phyloP scores from a whole-genome alignment of 768 basidiomycete species.

The Psilocybe cubensis region DNA sequence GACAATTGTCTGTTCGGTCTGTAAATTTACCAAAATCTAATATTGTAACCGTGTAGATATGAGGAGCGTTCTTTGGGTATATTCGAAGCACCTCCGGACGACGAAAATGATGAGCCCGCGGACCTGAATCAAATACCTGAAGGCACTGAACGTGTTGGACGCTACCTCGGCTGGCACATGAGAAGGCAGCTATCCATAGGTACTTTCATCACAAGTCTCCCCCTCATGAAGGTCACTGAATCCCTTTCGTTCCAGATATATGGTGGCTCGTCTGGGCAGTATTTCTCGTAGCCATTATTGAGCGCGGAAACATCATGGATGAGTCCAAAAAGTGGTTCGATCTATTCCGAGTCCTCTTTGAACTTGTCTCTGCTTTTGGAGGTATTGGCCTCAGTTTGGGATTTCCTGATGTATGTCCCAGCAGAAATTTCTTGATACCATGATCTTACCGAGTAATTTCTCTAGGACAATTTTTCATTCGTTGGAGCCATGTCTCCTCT shows the following conservation, averaged over 20 bases:
- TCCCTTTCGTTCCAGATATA: conserved; percentile 48
- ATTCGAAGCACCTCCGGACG: conserved; percentile 55
- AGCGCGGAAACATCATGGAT: conserved; percentile 60
- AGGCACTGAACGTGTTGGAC: conserved; percentile 46
- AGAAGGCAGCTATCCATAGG: conserved; percentile 63
- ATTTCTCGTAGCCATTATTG: conserved; percentile 73
- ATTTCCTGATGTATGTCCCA: conserved; percentile 42
- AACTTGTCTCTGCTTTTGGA: conserved; percentile 69
- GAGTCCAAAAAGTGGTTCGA: conserved; percentile 66
- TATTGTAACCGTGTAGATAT: conserved; percentile 43
- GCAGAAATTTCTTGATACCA: not conserved
- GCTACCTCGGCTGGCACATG: conserved; percentile 59
- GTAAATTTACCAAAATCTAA: not conserved
- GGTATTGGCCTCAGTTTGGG: conserved; percentile 75
- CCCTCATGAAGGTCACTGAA: no score
- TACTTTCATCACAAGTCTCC: no score
- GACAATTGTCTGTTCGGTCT: conserved; percentile 5
- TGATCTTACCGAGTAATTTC: not conserved
- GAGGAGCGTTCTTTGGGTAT: conserved; percentile 76
- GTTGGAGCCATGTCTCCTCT: conserved; percentile 62
- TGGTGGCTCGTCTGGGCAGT: conserved; percentile 84
- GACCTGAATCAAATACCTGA: conserved; percentile 37
- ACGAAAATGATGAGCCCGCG: conserved; percentile 52
- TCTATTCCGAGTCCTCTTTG: conserved; percentile 58
- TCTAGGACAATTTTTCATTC: conserved; percentile 63